A percentile compares a stretch with the other conserved stretches of the same genome.
phyloP scores from a whole-genome alignment of 2,329 filamentous ascomycete genomes.

The Apiospora arundinis region DNA sequence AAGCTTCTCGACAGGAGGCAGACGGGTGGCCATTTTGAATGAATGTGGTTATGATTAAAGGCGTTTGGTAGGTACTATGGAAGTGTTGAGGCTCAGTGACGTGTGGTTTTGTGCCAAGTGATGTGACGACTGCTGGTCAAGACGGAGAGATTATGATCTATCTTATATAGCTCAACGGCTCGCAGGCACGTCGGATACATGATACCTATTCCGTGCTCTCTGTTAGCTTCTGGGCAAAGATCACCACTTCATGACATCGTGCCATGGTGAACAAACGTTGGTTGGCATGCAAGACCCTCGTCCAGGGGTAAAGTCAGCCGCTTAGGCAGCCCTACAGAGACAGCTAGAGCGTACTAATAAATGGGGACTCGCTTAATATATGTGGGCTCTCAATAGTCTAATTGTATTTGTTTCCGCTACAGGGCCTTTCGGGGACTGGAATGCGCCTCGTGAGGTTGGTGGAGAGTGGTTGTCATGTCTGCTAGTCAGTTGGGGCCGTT shows the following conservation, averaged over 20 bases:
- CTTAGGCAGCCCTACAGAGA: constrained; percentile 11
- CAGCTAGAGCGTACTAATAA: background rate
- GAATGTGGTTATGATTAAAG: background rate
- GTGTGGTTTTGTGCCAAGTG: background rate
- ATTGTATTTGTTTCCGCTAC: background rate
- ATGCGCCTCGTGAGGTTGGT: background rate
- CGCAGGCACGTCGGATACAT: background rate
- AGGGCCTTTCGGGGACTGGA: background rate
- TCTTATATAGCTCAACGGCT: background rate
- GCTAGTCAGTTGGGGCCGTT: background rate
- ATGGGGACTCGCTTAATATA: background rate
- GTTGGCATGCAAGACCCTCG: background rate
- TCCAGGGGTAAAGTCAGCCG: background rate
- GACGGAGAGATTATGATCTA: background rate
- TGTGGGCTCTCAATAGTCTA: constrained; percentile 2
- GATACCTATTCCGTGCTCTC: background rate
- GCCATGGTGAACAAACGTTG: background rate
- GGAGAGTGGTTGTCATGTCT: background rate
- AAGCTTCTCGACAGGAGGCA: constrained; percentile 56
- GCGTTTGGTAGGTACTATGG: background rate
- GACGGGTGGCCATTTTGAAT: constrained; percentile 31
- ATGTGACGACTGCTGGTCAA: background rate
- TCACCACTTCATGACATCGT: background rate
- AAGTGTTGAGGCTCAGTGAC: background rate
- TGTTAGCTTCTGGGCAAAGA: background rate